Evolutionary conservation across 768 basidiomycete genomes (phyloP), one percentile per base, ranked within the genome.

Genomic region (Mycena venus): DNA sequence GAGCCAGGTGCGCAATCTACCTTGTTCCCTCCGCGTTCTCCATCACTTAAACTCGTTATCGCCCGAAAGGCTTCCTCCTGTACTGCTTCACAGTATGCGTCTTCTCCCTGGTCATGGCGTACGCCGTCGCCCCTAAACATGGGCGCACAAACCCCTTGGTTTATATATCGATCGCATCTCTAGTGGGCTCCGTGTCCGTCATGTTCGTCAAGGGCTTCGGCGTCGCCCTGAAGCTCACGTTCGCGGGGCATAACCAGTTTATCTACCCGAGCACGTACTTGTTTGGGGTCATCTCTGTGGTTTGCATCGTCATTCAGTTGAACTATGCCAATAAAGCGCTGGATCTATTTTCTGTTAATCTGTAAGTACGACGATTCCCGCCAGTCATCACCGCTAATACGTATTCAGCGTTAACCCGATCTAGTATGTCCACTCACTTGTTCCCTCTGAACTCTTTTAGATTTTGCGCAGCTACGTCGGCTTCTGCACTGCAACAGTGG

Each of bases 141-240:
- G 98, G 98, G 40, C 93, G 93, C 59, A 90, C 91, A 65, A 96
- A 93, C 76, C 98, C 98, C 2, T 78, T 96, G 75, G 94, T 98
- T 29, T 99, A 99, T 84, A 90, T 99, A 74, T 97, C 96, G 32
- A 97, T 99, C 79, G 99, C 98, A 84, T 98, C 97, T 14, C 83
- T 98, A 69, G 97, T 96, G 49, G 98, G 98, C n/a, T 96, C 95
- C 47, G 91, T 99, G 51, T 96, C 95, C n/a, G 92, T 99, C 84
- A 99, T 99, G 98, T 94, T 96, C 47, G 95, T 99, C 89, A 99
- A 99, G 86, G 98, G 96, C 51, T 96, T 99, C 79, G 97, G 97
- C 61, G 93, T 99, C 58, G 98, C 98, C 3, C 90, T 99, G 80
- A 99, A 99, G 84, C 90, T 99, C 70, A 99, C 97, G 0, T 85